Base-by-base conservation (phyloP, 2,329 filamentous ascomycete species). In the Colletotrichum sp. region DNA sequence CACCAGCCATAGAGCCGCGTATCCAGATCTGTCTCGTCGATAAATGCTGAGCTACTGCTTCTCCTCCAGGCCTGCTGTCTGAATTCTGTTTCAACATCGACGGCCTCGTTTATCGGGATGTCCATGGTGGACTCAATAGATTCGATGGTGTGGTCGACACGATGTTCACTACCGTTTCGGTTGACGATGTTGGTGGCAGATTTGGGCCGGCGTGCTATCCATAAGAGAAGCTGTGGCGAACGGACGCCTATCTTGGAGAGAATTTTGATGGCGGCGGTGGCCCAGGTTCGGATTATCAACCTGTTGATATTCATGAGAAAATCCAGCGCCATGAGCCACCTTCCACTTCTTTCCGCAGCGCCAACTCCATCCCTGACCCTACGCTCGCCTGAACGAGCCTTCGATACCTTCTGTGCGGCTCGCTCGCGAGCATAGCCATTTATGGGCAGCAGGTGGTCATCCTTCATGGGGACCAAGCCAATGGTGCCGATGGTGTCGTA, bases 41-140 rank as follows among this genome's bases (percentile, higher is more conserved):
- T 78, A 18, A 86, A 34, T 30, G 78, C 83, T 80, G 81, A 84
- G 82, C 70, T 82, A 80, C 15, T 79, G 78, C 8, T 80, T 83
- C 71, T 82, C 84, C 61, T 83, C 73, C 84, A 83, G 34, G 94
- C 86, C 65, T 92, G 88, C 70, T 91, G 91, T 78, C 95, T 91
- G 79, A 96, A 92, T 82, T 97, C 95, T 2, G 87, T 88, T 83
- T 98, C 96, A 3, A 98, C 92, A 80, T 98, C 96, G 32, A 95
- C 91, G 43, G 92, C 88, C 38, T 93, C 89, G 77, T 91, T 88
- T 24, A 87, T 88, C 3, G 93, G 90, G 30, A 93, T 84, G 28
- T 87, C 85, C 34, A 91, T 83, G 75, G 88, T 86, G 12, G 69
- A 34, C 18, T 73, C 70, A 6, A 13, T 30, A 18, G 28, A 55